Base-by-base conservation (phyloP, 805 yeast genomes). In the Blastobotrys chiropterorum region DNA sequence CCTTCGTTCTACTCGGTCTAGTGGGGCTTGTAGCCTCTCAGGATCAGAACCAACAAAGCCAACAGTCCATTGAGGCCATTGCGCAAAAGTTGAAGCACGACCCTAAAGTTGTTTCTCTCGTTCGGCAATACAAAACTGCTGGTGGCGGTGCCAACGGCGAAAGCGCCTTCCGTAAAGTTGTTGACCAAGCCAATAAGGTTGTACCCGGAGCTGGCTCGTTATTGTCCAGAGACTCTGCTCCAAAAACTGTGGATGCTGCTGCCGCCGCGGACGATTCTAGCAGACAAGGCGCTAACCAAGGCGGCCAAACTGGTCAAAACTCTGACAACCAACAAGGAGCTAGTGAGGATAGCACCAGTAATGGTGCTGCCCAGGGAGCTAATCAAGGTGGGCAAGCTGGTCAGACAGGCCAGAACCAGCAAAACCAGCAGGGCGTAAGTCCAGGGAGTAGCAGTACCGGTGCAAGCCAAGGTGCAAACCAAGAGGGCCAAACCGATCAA, bases 131-230 rank as follows among this genome's bases (percentile, higher is more conserved):
- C 53, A 57, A 56, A 44, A 48, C 53, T 21, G 59, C 57, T 2
- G 48, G 53, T 17, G 61, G 58, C 8, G 52, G 16, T 2, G 56
- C 22, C 19, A 50, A 52, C 2, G 43, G 41, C 2, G 46, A 56
- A 13, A 30, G 49, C 5, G 34, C 34, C 8, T 8, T 56, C 52
- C 43, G 26, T 46, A 15, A 38, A 50, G 34, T 49, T 58, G 30
- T 19, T 56, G 19, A 50, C 56, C 19, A 58, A 41, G 59, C 61
- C 19, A 51, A 58, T 42, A 38, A 44, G 17, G 52, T 53, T 13
- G 54, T 48, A 4, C 48, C 54, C 7, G 61, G 61, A 13, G 60
- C 58, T 6, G 60, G 53, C 17, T n/a, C 44, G 13, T 30, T 50
- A 42, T 51, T 57, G n/a, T 21, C 47, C 7, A 34, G 30, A 30